Conservation (phyloP, 805 yeast species). For the Candida nanaspora region DNA sequence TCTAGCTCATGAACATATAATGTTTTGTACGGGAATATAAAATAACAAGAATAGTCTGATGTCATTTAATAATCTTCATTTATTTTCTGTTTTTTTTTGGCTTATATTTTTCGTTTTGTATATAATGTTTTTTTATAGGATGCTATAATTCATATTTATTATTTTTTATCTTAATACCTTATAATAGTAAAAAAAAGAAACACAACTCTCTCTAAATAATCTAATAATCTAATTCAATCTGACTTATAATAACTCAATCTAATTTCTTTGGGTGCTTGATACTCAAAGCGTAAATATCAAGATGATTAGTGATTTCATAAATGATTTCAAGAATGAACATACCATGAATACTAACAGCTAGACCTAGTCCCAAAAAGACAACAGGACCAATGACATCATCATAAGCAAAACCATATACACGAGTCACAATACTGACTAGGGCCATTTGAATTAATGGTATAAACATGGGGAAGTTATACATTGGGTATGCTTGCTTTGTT, state of each 20-base stretch:
- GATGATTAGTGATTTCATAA: conserved; percentile 66
- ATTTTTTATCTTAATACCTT: too few relatives aligned
- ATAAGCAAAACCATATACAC: conserved; percentile 31
- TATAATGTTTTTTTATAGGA: neutral
- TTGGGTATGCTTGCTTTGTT: conserved; percentile 73
- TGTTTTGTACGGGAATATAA: conserved; percentile 22
- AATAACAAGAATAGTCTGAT: neutral
- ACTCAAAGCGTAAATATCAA: conserved; percentile 80
- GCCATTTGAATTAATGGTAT: conserved; percentile 50
- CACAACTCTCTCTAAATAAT: too few relatives aligned
- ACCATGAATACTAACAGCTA: conserved; percentile 60
- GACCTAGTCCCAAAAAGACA: conserved; percentile 59
- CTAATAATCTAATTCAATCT: too few relatives aligned
- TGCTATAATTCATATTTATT: too few relatives aligned
- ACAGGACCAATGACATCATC: conserved; percentile 40
- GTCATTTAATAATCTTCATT: neutral
- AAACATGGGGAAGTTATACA: conserved; percentile 59
- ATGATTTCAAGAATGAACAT: conserved; percentile 73
- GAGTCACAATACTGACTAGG: conserved; percentile 27
- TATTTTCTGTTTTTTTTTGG: too few relatives aligned
- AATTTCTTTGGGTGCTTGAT: conserved; percentile 63
- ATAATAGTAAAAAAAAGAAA: too few relatives aligned
- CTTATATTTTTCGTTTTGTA: neutral
- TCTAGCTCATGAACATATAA: neutral
- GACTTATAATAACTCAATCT: neutral